Conservation (phyloP, 139 green algal species). For the Cymbomonas tetramitiformis region DNA sequence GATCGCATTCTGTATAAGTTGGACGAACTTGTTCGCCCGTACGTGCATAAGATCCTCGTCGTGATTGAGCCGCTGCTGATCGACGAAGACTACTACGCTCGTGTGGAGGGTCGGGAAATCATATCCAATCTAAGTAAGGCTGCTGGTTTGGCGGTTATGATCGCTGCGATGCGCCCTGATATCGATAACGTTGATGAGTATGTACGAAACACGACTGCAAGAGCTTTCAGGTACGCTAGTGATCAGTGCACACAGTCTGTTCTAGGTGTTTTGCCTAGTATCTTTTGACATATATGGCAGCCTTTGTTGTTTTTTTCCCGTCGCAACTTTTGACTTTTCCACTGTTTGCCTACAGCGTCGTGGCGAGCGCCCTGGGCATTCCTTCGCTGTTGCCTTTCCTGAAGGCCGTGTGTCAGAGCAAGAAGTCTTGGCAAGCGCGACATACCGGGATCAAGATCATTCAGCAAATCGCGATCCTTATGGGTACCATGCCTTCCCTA, state of each 20-base stretch:
- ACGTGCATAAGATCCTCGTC: conserved; percentile 98
- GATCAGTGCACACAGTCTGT: too few species aligned
- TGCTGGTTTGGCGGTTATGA: conserved; percentile 26
- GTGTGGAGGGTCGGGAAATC: conserved; percentile 93
- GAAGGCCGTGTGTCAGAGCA: conserved; percentile 89
- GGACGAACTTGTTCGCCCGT: conserved; percentile 92
- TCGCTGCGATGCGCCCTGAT: conserved; percentile 83
- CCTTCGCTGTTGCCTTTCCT: conserved; percentile 92
- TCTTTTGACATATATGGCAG: too few species aligned
- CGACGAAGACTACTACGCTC: conserved; percentile 98
- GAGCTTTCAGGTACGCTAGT: conserved; percentile 65
- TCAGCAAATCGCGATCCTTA: conserved; percentile 94
- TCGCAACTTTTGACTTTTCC: too few species aligned
- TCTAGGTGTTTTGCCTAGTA: too few species aligned
- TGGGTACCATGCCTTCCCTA: too few species aligned
- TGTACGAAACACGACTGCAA: conserved; percentile 86
- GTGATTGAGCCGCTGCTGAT: conserved; percentile 98
- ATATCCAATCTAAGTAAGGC: conserved; percentile 95
- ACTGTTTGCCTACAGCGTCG: too few species aligned
- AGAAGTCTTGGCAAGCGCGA: conserved; percentile 90
- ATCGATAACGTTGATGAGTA: conserved; percentile 99
- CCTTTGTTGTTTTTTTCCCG: too few species aligned
- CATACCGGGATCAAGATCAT: conserved; percentile 99
- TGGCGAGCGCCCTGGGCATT: conserved; percentile 87
- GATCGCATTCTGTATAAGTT: conserved; percentile 92